Evolutionary conservation across 2,329 filamentous ascomycete genomes (phyloP).

Genomic region (Ophiobolus disseminans): DNA sequence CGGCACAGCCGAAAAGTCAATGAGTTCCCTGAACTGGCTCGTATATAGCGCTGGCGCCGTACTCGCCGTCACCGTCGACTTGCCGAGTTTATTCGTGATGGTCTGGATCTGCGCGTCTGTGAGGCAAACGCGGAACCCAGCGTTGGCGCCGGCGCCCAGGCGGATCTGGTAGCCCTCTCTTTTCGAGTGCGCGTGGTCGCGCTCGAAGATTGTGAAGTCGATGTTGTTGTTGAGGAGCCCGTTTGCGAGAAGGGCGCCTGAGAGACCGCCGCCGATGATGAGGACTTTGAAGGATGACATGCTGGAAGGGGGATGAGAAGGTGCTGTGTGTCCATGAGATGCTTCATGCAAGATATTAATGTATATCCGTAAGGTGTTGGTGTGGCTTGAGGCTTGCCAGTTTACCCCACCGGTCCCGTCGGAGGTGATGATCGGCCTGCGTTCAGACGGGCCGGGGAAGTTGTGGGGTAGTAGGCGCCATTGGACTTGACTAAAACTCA

Average conservation of each 20-base stretch:
- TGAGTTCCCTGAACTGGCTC: neutral
- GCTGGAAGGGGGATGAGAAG: too few relatives aligned
- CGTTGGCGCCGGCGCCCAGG: conserved; percentile 2
- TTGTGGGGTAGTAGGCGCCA: too few relatives aligned
- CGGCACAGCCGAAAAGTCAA: neutral
- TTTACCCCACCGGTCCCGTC: too few relatives aligned
- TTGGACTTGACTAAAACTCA: too few relatives aligned
- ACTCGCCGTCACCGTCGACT: neutral
- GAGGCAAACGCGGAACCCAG: conserved; percentile 6
- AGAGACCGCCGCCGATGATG: conserved; percentile 6
- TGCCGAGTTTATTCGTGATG: neutral
- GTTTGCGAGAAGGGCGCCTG: conserved; percentile 9
- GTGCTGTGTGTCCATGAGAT: too few relatives aligned
- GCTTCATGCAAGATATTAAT: too few relatives aligned
- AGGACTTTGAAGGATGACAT: conserved; percentile 7
- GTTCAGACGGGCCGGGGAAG: too few relatives aligned
- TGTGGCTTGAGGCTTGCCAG: too few relatives aligned
- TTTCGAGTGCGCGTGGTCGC: conserved; percentile 2
- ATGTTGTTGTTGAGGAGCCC: conserved; percentile 5
- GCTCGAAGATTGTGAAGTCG: conserved; percentile 5
- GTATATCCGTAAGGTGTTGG: too few relatives aligned
- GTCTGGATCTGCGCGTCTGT: neutral
- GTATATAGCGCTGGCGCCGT: neutral
- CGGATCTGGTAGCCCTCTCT: conserved; percentile 13
- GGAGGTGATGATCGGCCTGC: too few relatives aligned